phyloP scores from a whole-genome alignment of 768 basidiomycete genomes.

The Zangia roseola region DNA sequence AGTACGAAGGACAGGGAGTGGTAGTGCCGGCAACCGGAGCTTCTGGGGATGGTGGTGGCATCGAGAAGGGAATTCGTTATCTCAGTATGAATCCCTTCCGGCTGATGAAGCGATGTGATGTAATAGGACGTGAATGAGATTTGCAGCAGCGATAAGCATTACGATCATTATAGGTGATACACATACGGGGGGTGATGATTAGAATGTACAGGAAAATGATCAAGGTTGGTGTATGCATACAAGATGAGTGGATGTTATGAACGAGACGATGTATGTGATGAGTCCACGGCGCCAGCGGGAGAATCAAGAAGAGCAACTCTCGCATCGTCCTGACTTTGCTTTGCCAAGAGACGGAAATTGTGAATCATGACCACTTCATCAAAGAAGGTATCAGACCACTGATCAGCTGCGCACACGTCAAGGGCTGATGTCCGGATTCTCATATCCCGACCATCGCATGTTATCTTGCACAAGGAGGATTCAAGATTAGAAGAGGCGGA shows the following conservation, averaged over 20 bases:
- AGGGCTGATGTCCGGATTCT: conserved; percentile 50
- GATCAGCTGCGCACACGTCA: conserved; percentile 40
- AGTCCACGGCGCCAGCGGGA: conserved; percentile 25
- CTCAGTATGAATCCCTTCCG: conserved; percentile 17
- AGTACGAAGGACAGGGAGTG: conserved; percentile 38
- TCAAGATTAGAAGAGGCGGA: conserved; percentile 33
- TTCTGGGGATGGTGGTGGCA: conserved; percentile 27
- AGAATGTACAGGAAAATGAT: conserved; percentile 35
- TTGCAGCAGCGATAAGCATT: conserved; percentile 31
- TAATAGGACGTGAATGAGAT: conserved; percentile 19
- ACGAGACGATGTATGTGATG: conserved; percentile 15
- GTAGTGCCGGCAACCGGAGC: conserved; percentile 17
- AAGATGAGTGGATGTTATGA: conserved; percentile 28
- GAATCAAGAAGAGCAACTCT: conserved; percentile 27
- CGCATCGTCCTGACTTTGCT: conserved; percentile 37
- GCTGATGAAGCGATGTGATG: conserved; percentile 20
- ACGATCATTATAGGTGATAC: conserved; percentile 32
- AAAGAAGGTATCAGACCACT: conserved; percentile 63
- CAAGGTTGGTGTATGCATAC: conserved; percentile 30
- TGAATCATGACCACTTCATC: conserved; percentile 61
- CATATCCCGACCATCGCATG: conserved; percentile 39
- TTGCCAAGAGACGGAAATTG: conserved; percentile 43
- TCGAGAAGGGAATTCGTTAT: conserved; percentile 7
- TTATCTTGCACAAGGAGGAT: conserved; percentile 34
- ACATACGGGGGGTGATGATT: conserved; percentile 31